Percentiles rank a stretch among this genome's conserved stretches.
phyloP scores from a whole-genome alignment of 208 protist genomes.

The Entamoeba nuttalli region DNA sequence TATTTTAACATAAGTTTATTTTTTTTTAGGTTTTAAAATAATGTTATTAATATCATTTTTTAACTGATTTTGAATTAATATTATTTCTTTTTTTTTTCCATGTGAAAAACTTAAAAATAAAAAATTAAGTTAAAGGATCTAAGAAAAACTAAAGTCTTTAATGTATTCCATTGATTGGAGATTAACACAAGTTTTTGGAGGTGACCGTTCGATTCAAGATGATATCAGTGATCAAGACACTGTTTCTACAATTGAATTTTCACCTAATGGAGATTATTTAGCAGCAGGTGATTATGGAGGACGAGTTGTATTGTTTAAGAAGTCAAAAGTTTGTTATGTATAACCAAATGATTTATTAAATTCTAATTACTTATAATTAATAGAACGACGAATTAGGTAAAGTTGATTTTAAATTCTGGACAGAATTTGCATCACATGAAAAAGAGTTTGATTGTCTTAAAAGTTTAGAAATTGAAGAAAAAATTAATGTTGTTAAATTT shows the following conservation, averaged over 20 bases:
- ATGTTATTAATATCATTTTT: no score
- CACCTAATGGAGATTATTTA: conserved; percentile 58
- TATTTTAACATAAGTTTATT: no score
- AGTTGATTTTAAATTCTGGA: conserved; percentile 56
- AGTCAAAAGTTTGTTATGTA: not conserved
- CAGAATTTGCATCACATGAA: conserved; percentile 71
- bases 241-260: conserved; percentile 60
- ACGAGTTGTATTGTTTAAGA: conserved; percentile 56
- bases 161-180: not conserved
- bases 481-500: conserved; percentile 55
- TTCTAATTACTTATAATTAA: no score
- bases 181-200: not conserved
- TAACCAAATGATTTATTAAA: not conserved
- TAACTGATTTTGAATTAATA: no score
- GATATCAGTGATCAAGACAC: not conserved
- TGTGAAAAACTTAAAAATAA: no score
- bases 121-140: not conserved
- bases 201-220: not conserved
- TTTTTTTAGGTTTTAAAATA: no score
- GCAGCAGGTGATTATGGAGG: conserved; percentile 67
- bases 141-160: not conserved
- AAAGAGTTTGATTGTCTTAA: conserved; percentile 74
- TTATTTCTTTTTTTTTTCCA: no score
- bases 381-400: not conserved
- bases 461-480: conserved; percentile 68